Evolutionary conservation across 1,139 yeast genomes (phyloP).

Genomic region (Saccharomycopsis hybrid): DNA sequence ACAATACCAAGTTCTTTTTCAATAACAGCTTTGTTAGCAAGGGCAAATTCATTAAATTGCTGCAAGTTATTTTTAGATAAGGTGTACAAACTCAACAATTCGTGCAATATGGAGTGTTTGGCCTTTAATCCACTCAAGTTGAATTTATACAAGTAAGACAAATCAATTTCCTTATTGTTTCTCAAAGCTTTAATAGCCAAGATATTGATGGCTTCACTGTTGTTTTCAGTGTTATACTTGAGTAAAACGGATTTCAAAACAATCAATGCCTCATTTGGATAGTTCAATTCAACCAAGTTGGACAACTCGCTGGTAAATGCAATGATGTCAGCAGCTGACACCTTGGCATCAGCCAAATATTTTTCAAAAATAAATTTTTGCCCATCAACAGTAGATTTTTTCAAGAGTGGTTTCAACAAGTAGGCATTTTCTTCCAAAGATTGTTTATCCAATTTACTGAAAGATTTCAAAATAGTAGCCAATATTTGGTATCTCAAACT

Average conservation of each 20-base stretch:
- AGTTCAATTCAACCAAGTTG: slow-evolving; percentile 6
- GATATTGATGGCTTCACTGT: neutral
- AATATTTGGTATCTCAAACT: slow-evolving; percentile 14
- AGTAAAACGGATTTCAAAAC: slow-evolving; percentile 12
- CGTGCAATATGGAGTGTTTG: slow-evolving; percentile 1
- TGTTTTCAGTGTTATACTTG: slow-evolving; percentile 5
- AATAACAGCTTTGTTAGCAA: slow-evolving; percentile 1
- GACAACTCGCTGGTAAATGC: slow-evolving; percentile 13
- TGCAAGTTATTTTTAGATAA: slow-evolving; percentile 10
- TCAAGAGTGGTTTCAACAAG: slow-evolving; percentile 16
- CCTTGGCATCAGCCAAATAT: slow-evolving; percentile 11
- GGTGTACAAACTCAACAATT: slow-evolving; percentile 13
- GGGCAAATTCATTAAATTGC: slow-evolving; percentile 12
- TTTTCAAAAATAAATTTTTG: slow-evolving; percentile 14
- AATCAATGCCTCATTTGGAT: slow-evolving; percentile 13
- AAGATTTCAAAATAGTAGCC: slow-evolving; percentile 14
- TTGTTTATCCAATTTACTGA: slow-evolving; percentile 15
- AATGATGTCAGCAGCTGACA: slow-evolving; percentile 7
- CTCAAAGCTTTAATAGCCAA: slow-evolving; percentile 14
- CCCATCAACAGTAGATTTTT: slow-evolving; percentile 7
- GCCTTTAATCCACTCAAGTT: slow-evolving; percentile 1
- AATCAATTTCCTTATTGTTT: slow-evolving; percentile 19
- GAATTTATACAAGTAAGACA: slow-evolving; percentile 18
- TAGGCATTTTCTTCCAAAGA: slow-evolving; percentile 14
- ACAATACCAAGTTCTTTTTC: neutral